Base-by-base conservation (phyloP, 108 stramenopile species). In the Pseudonitzschia pungens region DNA sequence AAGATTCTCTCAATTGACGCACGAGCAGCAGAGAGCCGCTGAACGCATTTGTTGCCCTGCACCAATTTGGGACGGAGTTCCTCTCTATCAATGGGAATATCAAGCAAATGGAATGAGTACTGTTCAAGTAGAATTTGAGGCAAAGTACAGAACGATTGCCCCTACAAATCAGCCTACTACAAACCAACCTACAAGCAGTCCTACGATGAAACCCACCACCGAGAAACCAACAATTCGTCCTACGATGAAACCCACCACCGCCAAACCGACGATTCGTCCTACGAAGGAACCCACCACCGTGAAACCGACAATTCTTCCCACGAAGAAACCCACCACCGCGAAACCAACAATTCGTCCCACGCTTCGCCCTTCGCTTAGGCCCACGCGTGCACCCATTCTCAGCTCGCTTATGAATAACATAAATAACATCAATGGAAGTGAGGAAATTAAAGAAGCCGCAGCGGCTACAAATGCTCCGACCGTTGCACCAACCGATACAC, bases 171-270 rank as follows among this genome's bases (percentile, higher is more conserved):
- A 58, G n/a, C 22, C n/a, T 21, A 58, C n/a, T 11, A 58, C 57
- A 14, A 58, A 12, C 22, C 11, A 14, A 58, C 10, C 57, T 21
- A 14, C 57, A 18, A 58, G n/a, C 11, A n/a, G n/a, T n/a, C n/a
- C n/a, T n/a, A n/a, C n/a, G n/a, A n/a, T n/a, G n/a, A n/a, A n/a
- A n/a, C n/a, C n/a, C n/a, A n/a, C n/a, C n/a, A n/a, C n/a, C n/a
- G n/a, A n/a, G n/a, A n/a, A n/a, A n/a, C n/a, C n/a, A n/a, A n/a
- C n/a, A n/a, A n/a, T n/a, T n/a, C n/a, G n/a, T n/a, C n/a, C n/a
- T n/a, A n/a, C n/a, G n/a, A n/a, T n/a, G n/a, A 18, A 58, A 14
- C 22, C n/a, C 57, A 58, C n/a, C 21, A 58, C 57, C 57, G 22
- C 18, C 22, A 20, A 14, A 58, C 10, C 57, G 22, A 14, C 57